These are phyloP conservation scores for Microstegium vimineum DNA, from an alignment of 176 grass and related monocot genomes.

Conservation along the genomic window DNA sequence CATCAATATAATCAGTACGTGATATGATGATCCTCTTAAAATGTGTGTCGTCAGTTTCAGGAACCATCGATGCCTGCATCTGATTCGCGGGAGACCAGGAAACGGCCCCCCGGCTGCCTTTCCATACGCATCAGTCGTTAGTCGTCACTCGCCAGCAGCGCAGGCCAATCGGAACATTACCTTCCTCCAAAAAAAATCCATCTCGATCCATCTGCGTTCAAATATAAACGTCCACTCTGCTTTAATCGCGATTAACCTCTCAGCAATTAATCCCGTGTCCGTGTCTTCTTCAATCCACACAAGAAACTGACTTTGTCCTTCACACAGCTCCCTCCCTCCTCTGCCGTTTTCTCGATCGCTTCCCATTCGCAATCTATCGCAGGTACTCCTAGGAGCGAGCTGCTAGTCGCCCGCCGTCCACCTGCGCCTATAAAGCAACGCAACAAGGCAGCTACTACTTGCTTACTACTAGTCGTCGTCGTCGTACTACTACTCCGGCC, in stretches of 20 bases:
- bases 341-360: neutral
- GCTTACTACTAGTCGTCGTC: neutral
- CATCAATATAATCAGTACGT: neutral
- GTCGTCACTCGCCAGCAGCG: neutral
- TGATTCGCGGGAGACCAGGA: slow-evolving; percentile 22
- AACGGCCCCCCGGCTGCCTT: slow-evolving; percentile 17
- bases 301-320: slow-evolving; percentile 44
- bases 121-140: no score
- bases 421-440: slow-evolving; percentile 31
- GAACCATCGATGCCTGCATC: slow-evolving; percentile 26
- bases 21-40: neutral
- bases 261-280: neutral
- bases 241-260: neutral
- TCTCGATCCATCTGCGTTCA: neutral
- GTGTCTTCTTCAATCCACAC: slow-evolving; percentile 33
- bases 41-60: slow-evolving; percentile 31
- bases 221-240: slow-evolving; percentile 29
- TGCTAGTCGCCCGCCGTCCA: neutral
- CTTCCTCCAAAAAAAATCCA: neutral
- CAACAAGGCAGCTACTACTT: neutral
- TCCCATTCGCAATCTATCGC: no score
- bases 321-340: no score
- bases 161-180: slow-evolving; percentile 18
- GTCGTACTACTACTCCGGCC: neutral
- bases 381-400: neutral